Base-by-base conservation (phyloP, 441 rosid genomes). In the Croton setiger region DNA sequence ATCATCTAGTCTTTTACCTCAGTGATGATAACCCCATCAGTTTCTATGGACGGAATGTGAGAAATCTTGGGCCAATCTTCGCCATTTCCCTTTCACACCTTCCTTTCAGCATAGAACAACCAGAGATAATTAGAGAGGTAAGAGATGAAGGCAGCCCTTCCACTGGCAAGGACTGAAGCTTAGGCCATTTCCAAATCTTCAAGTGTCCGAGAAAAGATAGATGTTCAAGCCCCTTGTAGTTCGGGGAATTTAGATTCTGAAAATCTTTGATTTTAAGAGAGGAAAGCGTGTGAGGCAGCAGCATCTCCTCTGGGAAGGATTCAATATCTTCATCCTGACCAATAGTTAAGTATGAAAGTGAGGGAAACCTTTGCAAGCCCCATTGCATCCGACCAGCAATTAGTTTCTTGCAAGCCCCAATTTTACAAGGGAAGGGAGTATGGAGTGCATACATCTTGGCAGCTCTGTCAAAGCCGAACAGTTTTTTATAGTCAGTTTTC, bases 271-370 rank as follows among this genome's bases (percentile, higher is more conserved):
- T 80, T 53, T 69, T 49, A 17, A 86, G 70, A 61, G 78, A 74
- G 44, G 57, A 70, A 48, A 83, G 6, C 6, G 76, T 41, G 44
- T 36, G 55, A 17, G 87, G 87, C 36, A 83, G 70, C 60, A 82
- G 76, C 57, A 72, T 72, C 71, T 78, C 78, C 2, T 80, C 82
- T 0, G 86, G 87, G 68, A 86, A 86, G 69, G 81, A 80, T 47
- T 72, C 83, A 44, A 69, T 49, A 14, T 74, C 75, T 0, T 64
- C 37, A 47, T 65, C 60, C 63, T 21, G 35, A 52, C 76, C 76
- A 18, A 83, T 75, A 62, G 66, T 79, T 1, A 86, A 72, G 57
- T 67, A 66, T 9, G 69, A 72, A 62, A 86, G 82, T 17, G 81
- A 80, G 12, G 67, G 68, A 3, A 86, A 72, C 18, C 33, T 67